phyloP scores from a whole-genome alignment of 1,284 basidiomycete genomes.

The Blastosporella zonata region DNA sequence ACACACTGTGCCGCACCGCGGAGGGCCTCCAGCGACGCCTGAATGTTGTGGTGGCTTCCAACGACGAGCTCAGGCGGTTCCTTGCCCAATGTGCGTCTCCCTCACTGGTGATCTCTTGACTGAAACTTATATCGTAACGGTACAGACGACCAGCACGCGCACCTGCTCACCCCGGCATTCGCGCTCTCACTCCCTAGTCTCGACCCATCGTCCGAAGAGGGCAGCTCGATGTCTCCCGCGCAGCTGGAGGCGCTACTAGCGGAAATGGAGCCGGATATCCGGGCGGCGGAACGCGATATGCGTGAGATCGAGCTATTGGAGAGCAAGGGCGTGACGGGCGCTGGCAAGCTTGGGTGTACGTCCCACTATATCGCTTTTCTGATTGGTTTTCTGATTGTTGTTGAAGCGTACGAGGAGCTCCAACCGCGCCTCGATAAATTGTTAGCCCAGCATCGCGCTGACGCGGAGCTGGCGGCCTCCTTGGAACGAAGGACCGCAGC shows the following conservation, averaged over 20 bases:
- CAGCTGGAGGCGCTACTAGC: constrained; percentile 67
- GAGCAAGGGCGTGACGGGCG: constrained; percentile 63
- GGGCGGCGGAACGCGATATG: constrained; percentile 75
- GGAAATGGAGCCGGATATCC: constrained; percentile 80
- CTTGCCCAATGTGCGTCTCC: constrained; percentile 63
- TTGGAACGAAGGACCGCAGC: constrained; percentile 63
- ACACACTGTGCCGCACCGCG: constrained; percentile 54
- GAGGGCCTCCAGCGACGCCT: constrained; percentile 59
- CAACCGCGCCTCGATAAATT: constrained; percentile 59
- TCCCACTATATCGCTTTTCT: constrained; percentile 1
- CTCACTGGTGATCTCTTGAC: constrained; percentile 1
- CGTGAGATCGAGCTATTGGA: constrained; percentile 69
- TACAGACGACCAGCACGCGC: constrained; percentile 71
- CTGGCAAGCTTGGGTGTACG: constrained; percentile 65
- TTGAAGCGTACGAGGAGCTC: constrained; percentile 57
- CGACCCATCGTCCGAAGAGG: constrained; percentile 43
- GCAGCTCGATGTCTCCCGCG: constrained; percentile 58
- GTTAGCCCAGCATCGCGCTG: constrained; percentile 56
- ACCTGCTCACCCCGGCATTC: constrained; percentile 68
- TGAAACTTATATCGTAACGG: constrained; percentile 1
- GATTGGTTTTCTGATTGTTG: background rate
- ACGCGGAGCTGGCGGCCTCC: constrained; percentile 47
- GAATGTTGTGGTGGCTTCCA: constrained; percentile 53
- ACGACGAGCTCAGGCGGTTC: constrained; percentile 70
- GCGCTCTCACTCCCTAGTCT: constrained; percentile 59